These are phyloP conservation scores for Pichia deserticola DNA, from an alignment of 805 yeast species.

Conservation along the genomic window DNA sequence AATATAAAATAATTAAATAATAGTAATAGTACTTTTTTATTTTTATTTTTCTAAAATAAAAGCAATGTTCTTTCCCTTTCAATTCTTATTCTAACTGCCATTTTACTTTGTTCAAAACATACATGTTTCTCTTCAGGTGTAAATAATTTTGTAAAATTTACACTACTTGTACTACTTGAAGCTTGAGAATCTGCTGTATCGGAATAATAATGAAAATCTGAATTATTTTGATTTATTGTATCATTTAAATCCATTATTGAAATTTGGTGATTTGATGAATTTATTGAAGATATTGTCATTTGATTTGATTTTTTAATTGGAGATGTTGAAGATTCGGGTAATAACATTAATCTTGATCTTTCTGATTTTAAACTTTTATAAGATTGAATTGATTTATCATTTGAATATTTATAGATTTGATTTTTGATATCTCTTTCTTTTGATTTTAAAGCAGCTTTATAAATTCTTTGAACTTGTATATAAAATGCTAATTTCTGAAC, in stretches of 20 bases:
- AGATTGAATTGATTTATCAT: conserved; percentile 9
- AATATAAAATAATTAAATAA: neutral
- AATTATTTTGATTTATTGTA: conserved; percentile 7
- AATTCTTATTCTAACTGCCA: conserved; percentile 29
- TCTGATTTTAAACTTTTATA: conserved; percentile 14
- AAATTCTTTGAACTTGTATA: conserved; percentile 61
- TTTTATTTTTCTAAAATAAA: neutral
- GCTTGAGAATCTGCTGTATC: conserved; percentile 12
- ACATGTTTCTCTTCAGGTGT: conserved; percentile 21
- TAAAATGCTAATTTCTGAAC: conserved; percentile 47
- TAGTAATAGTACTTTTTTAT: neutral
- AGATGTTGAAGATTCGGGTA: conserved; percentile 5
- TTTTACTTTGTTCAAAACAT: conserved; percentile 26
- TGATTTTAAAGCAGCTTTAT: conserved; percentile 36
- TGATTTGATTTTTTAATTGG: neutral
- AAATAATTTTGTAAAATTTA: conserved; percentile 11
- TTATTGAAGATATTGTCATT: neutral
- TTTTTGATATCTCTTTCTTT: conserved; percentile 10
- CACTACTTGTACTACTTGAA: conserved; percentile 9
- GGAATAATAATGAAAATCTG: conserved; percentile 14
- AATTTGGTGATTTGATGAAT: neutral
- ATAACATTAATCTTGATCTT: conserved; percentile 8
- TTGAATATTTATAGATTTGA: conserved; percentile 2
- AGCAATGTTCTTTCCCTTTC: conserved; percentile 25
- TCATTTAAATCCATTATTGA: conserved; percentile 5